Percentiles rank a stretch among this genome's conserved stretches.
Conservation (phyloP, 192 early-diverging fungal species). For the Funneliformis geosporum region DNA sequence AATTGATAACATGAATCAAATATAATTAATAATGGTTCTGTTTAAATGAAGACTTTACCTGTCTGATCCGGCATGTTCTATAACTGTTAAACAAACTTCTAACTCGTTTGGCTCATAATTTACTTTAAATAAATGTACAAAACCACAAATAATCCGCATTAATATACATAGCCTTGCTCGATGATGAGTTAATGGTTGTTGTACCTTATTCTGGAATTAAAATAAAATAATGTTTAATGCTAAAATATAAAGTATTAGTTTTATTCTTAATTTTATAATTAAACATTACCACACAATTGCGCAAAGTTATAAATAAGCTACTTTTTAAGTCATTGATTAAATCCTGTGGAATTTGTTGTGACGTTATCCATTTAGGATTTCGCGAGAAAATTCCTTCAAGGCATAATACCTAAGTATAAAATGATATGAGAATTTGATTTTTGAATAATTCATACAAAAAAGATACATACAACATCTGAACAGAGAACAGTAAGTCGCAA, state of each 20-base stretch:
- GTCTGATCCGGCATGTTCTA: slow-evolving; percentile 13
- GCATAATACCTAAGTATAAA: neutral
- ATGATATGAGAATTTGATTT: neutral
- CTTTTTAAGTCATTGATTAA: neutral
- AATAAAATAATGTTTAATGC: neutral
- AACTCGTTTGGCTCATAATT: neutral
- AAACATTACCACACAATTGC: neutral
- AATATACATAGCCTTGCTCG: slow-evolving; percentile 5
- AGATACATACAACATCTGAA: slow-evolving; percentile 1
- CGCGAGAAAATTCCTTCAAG: slow-evolving; percentile 2
- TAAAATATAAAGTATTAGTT: neutral
- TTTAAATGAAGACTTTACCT: neutral
- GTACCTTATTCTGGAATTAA: neutral
- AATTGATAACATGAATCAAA: neutral
- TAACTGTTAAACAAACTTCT: neutral
- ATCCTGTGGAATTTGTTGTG: neutral
- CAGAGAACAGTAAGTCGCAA: neutral
- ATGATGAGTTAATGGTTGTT: neutral
- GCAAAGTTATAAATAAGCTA: neutral
- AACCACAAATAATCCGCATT: slow-evolving; percentile 15
- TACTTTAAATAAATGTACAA: neutral
- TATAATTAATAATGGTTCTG: neutral
- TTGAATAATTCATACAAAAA: neutral
- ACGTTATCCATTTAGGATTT: slow-evolving; percentile 9
- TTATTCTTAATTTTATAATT: neutral